Evolutionary conservation across 2,329 filamentous ascomycete species (phyloP).

Genomic region (Byssoonygena ceratinophila): DNA sequence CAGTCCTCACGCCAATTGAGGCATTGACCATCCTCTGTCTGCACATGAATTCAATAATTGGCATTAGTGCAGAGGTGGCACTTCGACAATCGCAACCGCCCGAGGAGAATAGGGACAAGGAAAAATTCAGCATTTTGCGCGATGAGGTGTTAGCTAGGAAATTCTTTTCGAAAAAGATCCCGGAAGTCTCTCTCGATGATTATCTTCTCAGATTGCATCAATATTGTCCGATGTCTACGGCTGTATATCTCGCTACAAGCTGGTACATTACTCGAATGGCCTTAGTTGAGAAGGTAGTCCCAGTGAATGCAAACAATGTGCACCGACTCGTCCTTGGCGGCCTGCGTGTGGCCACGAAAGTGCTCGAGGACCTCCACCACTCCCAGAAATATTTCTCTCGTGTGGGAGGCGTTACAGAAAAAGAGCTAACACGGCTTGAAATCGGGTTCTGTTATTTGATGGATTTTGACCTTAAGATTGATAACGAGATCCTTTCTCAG

Average conservation of each 20-base stretch:
- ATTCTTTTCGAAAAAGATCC: constrained; percentile 82
- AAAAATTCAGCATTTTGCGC: not conserved
- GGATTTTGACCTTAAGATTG: constrained; percentile 68
- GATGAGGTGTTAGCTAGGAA: constrained; percentile 46
- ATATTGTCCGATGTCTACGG: constrained; percentile 88
- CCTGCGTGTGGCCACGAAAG: constrained; percentile 82
- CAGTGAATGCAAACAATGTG: constrained; percentile 71
- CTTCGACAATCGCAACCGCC: not conserved
- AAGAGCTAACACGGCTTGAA: constrained; percentile 73
- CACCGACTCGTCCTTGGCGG: constrained; percentile 78
- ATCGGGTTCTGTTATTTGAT: constrained; percentile 79
- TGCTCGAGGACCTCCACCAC: constrained; percentile 84
- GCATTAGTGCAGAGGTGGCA: not conserved
- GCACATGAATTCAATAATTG: constrained; percentile 5
- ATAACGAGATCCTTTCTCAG: constrained; percentile 44
- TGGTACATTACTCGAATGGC: constrained; percentile 77
- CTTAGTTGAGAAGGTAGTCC: constrained; percentile 64
- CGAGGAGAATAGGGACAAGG: not conserved
- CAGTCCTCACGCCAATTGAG: not conserved
- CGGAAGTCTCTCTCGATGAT: constrained; percentile 69
- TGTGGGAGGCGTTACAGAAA: constrained; percentile 76
- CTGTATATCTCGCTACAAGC: constrained; percentile 81
- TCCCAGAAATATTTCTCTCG: constrained; percentile 72
- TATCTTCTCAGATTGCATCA: constrained; percentile 80
- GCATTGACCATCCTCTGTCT: constrained; percentile 7